Evolutionary conservation across 345 rosid species (phyloP).

Genomic region (Salix arbutifolia): DNA sequence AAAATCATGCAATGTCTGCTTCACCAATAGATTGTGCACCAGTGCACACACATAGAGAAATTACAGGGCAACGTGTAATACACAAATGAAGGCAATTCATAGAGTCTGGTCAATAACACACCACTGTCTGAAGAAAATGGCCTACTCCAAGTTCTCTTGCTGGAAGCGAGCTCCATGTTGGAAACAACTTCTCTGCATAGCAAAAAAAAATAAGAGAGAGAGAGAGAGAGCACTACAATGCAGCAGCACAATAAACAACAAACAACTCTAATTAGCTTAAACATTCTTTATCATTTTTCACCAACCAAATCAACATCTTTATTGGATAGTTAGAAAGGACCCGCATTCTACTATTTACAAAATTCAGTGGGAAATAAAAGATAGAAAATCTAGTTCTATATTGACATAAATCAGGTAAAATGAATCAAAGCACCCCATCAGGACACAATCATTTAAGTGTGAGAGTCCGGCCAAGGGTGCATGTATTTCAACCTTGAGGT

Average conservation of each 20-base stretch:
- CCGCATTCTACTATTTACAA: background rate
- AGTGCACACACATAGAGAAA: background rate
- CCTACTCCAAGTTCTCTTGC: conserved; percentile 46
- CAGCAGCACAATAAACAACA: background rate
- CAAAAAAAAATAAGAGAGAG: background rate
- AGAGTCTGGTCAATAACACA: conserved; percentile 25
- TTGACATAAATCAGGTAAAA: background rate
- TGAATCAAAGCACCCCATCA: background rate
- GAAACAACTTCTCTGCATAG: conserved; percentile 31
- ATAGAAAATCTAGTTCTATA: background rate
- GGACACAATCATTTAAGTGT: background rate
- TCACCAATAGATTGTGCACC: background rate
- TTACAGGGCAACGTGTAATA: background rate
- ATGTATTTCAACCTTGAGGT: background rate
- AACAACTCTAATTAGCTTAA: background rate
- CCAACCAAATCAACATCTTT: background rate
- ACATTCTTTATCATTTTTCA: background rate
- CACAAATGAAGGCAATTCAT: background rate
- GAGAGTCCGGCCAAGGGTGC: background rate
- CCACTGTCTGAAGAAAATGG: conserved; percentile 68
- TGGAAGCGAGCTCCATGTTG: conserved; percentile 26
- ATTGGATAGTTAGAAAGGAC: background rate
- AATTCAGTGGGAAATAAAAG: background rate
- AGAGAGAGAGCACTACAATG: background rate
- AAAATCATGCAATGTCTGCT: background rate